Conservation (phyloP, 495 filamentous ascomycete species). For the Geopyxis carbonaria region DNA sequence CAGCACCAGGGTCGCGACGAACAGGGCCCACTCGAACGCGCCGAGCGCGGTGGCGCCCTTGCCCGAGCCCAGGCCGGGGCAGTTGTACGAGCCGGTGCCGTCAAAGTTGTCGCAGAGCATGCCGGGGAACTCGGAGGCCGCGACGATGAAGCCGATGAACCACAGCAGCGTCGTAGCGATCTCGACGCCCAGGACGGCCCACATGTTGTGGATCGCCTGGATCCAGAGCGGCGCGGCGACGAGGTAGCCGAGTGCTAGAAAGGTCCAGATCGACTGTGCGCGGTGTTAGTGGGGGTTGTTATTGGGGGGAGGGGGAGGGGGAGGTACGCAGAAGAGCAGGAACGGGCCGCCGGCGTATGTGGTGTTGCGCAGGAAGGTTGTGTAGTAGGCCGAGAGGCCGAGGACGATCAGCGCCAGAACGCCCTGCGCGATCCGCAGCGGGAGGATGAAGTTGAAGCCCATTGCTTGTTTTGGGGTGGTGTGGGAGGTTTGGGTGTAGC, state of each 20-base stretch:
- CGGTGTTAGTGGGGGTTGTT: conserved; percentile 9
- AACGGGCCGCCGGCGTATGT: conserved; percentile 7
- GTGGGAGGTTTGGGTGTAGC: too few relatives aligned
- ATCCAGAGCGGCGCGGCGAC: conserved; percentile 22
- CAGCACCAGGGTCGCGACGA: neutral
- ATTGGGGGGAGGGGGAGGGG: conserved; percentile 1
- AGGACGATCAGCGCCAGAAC: conserved; percentile 20
- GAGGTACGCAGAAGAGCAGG: conserved; percentile 18
- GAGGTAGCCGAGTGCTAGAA: conserved; percentile 22
- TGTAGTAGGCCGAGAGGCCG: conserved; percentile 16
- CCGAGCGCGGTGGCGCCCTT: neutral
- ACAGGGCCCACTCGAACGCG: conserved; percentile 3
- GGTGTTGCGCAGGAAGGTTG: conserved; percentile 4
- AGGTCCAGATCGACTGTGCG: conserved; percentile 21
- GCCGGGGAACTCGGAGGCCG: conserved; percentile 42
- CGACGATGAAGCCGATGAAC: conserved; percentile 5
- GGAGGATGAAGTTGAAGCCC: conserved; percentile 21
- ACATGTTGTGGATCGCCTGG: conserved; percentile 19
- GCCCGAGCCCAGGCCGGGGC: neutral
- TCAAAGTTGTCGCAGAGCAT: conserved; percentile 35
- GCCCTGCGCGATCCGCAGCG: conserved; percentile 18
- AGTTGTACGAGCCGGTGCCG: conserved; percentile 15
- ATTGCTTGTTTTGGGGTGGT: too few relatives aligned
- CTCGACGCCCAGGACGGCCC: conserved; percentile 24
- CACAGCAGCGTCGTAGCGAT: conserved; percentile 23